phyloP scores from a whole-genome alignment of 257 asterid species.

The Voacanga thouarsii region DNA sequence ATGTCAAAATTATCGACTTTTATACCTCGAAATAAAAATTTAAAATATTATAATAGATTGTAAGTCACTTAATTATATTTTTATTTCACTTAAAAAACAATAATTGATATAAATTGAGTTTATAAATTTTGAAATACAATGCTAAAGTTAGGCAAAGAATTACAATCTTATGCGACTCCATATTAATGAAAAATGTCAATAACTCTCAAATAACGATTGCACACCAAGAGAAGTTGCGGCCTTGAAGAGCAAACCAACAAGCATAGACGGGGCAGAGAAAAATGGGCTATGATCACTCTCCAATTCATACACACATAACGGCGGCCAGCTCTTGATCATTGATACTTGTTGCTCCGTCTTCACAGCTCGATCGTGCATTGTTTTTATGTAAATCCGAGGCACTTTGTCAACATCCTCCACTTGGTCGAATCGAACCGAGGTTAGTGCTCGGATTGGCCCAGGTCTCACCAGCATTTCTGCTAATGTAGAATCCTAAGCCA shows the following conservation, averaged over 20 bases:
- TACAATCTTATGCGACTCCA: too few species aligned
- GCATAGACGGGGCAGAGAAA: slow-evolving; percentile 68
- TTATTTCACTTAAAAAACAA: too few species aligned
- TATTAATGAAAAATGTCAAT: too few species aligned
- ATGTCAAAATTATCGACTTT: too few species aligned
- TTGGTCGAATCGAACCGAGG: slow-evolving; percentile 32
- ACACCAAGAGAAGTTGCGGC: slow-evolving; percentile 31
- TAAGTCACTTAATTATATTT: too few species aligned
- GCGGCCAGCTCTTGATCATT: slow-evolving; percentile 76
- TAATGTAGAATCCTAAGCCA: slow-evolving; percentile 52
- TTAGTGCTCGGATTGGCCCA: slow-evolving; percentile 67
- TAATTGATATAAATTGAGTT: too few species aligned
- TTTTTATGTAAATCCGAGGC: slow-evolving; percentile 55
- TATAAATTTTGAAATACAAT: too few species aligned
- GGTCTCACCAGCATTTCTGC: slow-evolving; percentile 69
- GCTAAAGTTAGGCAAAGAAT: too few species aligned
- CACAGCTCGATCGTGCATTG: slow-evolving; percentile 46
- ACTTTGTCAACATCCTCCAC: slow-evolving; percentile 31
- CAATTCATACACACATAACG: slow-evolving; percentile 48
- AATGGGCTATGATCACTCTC: slow-evolving; percentile 88
- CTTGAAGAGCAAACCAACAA: slow-evolving; percentile 60
- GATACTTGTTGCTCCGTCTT: slow-evolving; percentile 65
- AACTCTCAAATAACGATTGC: background rate
- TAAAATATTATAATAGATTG: too few species aligned
- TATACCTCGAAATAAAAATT: too few species aligned